These are phyloP conservation scores for Isatis tinctoria DNA, from an alignment of 345 rosid species.

Conservation along the genomic window DNA sequence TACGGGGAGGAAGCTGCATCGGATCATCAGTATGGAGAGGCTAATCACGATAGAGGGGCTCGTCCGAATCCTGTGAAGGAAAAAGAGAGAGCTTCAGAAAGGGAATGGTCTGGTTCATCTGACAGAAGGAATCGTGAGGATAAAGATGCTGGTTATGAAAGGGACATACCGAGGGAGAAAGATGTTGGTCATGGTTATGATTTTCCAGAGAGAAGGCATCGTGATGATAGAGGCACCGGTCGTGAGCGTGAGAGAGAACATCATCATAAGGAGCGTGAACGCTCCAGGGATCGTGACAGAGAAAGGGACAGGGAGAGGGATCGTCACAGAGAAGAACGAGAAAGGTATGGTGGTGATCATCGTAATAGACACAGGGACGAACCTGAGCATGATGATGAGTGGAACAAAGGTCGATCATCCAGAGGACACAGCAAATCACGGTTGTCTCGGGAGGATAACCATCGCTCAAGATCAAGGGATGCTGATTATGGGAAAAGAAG, in stretches of 20 bases:
- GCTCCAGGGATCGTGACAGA: constrained; percentile 59
- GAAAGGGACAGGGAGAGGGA: constrained; percentile 64
- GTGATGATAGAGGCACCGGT: constrained; percentile 55
- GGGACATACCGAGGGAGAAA: constrained; percentile 58
- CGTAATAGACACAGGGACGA: constrained; percentile 53
- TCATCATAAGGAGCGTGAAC: constrained; percentile 58
- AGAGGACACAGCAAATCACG: constrained; percentile 62
- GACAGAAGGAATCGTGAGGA: constrained; percentile 70
- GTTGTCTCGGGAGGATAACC: constrained; percentile 57
- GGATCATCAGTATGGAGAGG: constrained; percentile 76
- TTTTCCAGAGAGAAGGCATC: constrained; percentile 56
- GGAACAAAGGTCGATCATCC: constrained; percentile 63
- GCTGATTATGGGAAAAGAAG: constrained; percentile 84
- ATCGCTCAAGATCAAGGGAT: constrained; percentile 67
- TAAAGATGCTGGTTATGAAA: constrained; percentile 54
- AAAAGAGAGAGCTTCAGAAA: constrained; percentile 63
- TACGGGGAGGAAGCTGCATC: constrained; percentile 85
- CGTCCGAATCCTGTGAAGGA: constrained; percentile 54
- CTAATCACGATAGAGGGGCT: constrained; percentile 58
- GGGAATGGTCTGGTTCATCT: constrained; percentile 76
- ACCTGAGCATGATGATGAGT: constrained; percentile 58
- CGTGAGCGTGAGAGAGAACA: constrained; percentile 64
- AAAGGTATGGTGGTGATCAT: constrained; percentile 53
- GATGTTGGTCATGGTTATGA: constrained; percentile 56
- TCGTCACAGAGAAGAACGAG: constrained; percentile 58